These are phyloP conservation scores for Globisporangium abappressorium DNA, from an alignment of 352 stramenopile species.

Conservation along the genomic window DNA sequence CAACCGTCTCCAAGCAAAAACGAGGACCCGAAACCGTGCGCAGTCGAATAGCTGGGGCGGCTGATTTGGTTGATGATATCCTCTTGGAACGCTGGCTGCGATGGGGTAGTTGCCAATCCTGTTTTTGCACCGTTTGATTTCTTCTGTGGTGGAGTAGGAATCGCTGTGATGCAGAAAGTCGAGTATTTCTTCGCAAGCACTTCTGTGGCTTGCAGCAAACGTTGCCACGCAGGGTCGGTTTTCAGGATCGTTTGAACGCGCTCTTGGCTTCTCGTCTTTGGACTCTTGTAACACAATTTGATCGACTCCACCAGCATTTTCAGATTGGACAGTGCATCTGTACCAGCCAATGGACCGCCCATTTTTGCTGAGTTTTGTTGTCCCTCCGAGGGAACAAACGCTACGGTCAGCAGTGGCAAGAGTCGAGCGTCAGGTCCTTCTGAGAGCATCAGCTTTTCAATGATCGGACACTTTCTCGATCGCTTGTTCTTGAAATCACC, in stretches of 20 bases:
- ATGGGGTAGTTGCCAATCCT: conserved; percentile 23
- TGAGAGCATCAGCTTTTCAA: conserved; percentile 58
- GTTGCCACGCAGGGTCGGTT: conserved; percentile 51
- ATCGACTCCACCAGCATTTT: conserved; percentile 81
- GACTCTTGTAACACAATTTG: conserved; percentile 70
- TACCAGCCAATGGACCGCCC: conserved; percentile 38
- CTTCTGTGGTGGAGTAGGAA: conserved; percentile 32
- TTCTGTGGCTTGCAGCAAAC: conserved; percentile 51
- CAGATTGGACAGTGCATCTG: conserved; percentile 73
- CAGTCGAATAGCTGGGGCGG: conserved; percentile 77
- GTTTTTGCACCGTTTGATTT: conserved; percentile 20
- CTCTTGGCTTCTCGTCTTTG: conserved; percentile 71
- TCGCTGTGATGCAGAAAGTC: conserved; percentile 52
- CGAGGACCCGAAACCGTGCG: conserved; percentile 82
- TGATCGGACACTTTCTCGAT: conserved; percentile 75
- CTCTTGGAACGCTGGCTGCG: conserved; percentile 77
- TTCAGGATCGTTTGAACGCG: conserved; percentile 57
- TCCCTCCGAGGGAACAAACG: conserved; percentile 29
- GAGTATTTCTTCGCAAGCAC: conserved; percentile 45
- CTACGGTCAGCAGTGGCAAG: conserved; percentile 53
- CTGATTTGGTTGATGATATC: conserved; percentile 88
- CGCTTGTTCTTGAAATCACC: conserved; percentile 87
- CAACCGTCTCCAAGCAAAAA: conserved; percentile 82
- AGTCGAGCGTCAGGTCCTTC: conserved; percentile 54
- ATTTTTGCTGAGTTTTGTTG: conserved; percentile 21